Conservation (phyloP, 768 basidiomycete species). For the Russula virescens region DNA sequence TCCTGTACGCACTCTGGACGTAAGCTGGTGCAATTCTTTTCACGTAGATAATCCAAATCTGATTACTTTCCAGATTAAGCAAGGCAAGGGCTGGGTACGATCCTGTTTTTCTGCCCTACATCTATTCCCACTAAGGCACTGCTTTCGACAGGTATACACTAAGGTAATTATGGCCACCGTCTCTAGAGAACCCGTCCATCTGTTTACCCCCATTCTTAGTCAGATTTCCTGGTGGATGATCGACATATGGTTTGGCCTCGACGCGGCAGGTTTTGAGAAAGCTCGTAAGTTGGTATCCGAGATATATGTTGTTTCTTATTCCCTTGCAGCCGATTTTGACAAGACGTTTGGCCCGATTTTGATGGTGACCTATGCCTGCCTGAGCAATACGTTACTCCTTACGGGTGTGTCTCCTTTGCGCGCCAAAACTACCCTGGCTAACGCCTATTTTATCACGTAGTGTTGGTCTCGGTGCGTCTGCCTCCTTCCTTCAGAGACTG, state of each 20-base stretch:
- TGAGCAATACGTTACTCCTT: slow-evolving; percentile 87
- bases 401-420: slow-evolving; percentile 54
- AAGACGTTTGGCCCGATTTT: slow-evolving; percentile 85
- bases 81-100: slow-evolving; percentile 53
- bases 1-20: slow-evolving; percentile 92
- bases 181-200: background rate
- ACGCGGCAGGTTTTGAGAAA: slow-evolving; percentile 81
- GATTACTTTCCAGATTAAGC: slow-evolving; percentile 45
- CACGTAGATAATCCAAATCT: background rate
- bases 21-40: slow-evolving; percentile 38
- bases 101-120: slow-evolving; percentile 22
- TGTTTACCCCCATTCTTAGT: slow-evolving; percentile 28
- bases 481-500: background rate
- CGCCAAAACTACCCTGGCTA: background rate
- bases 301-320: slow-evolving; percentile 10
- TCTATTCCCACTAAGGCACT: background rate
- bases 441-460: slow-evolving; percentile 9
- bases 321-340: slow-evolving; percentile 62
- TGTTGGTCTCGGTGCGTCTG: slow-evolving; percentile 13
- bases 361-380: slow-evolving; percentile 84
- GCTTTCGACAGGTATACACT: slow-evolving; percentile 27
- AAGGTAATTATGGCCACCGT: slow-evolving; percentile 31
- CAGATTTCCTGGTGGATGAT: slow-evolving; percentile 94
- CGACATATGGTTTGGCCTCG: slow-evolving; percentile 91
- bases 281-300: slow-evolving; percentile 50